phyloP scores from a whole-genome alignment of 2,329 filamentous ascomycete genomes.

The Phoma sp. region DNA sequence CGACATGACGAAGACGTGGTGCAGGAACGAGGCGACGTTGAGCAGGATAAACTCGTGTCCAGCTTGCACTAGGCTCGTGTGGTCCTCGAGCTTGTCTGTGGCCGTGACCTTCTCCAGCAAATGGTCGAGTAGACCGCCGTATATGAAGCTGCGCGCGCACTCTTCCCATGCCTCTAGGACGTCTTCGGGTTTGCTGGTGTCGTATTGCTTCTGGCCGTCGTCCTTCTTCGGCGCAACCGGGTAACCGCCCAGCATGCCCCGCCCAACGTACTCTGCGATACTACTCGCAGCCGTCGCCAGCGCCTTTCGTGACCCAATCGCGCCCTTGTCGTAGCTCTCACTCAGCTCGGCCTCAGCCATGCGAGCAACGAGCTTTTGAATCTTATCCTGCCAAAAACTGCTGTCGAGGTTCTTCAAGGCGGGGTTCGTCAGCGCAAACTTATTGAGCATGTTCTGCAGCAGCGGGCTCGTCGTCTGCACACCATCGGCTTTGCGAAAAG shows the following conservation, averaged over 20 bases:
- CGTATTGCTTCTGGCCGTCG: slow-evolving; percentile 56
- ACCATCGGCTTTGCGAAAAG: slow-evolving; percentile 60
- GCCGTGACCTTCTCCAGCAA: slow-evolving; percentile 66
- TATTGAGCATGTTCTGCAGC: slow-evolving; percentile 70
- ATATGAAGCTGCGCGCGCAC: slow-evolving; percentile 68
- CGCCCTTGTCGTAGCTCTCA: slow-evolving; percentile 82
- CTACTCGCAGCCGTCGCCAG: slow-evolving; percentile 74
- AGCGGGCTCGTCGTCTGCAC: slow-evolving; percentile 65
- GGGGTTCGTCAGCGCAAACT: slow-evolving; percentile 69
- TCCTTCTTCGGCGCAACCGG: slow-evolving; percentile 48
- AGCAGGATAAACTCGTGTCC: slow-evolving; percentile 72
- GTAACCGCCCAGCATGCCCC: slow-evolving; percentile 70
- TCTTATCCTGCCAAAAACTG: slow-evolving; percentile 52
- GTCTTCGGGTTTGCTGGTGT: slow-evolving; percentile 64
- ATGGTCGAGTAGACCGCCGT: slow-evolving; percentile 70
- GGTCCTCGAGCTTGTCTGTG: slow-evolving; percentile 67
- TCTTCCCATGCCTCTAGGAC: slow-evolving; percentile 70
- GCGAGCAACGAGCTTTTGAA: slow-evolving; percentile 40
- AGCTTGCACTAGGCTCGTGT: slow-evolving; percentile 66
- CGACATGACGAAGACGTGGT: slow-evolving; percentile 74
- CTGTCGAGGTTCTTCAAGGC: slow-evolving; percentile 66
- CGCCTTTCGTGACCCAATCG: slow-evolving; percentile 75
- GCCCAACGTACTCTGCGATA: slow-evolving; percentile 70
- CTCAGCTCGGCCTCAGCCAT: slow-evolving; percentile 73
- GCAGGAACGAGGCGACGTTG: slow-evolving; percentile 75